Conservation (phyloP, 192 early-diverging fungal species). For the Linderina pennispora region DNA sequence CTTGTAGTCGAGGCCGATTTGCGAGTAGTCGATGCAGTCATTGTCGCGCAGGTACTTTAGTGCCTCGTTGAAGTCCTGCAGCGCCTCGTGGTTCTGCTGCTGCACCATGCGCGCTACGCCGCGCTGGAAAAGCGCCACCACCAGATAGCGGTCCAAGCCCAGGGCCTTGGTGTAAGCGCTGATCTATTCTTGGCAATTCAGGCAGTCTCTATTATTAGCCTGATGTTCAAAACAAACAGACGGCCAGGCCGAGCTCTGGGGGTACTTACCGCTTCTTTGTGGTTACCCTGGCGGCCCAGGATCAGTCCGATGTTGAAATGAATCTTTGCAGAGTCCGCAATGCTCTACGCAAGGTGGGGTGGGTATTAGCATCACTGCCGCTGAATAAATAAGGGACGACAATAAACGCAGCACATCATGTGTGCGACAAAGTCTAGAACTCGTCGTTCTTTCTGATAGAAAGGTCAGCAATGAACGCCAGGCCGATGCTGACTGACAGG, state of each 20-base stretch:
- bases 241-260: not conserved
- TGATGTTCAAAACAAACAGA: not conserved
- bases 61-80: slow-evolving; percentile 76
- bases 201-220: not conserved
- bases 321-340: slow-evolving; percentile 91
- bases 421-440: no score
- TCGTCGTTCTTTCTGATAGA: no score
- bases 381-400: slow-evolving; percentile 1
- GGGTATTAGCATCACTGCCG: no score
- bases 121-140: slow-evolving; percentile 89
- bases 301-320: slow-evolving; percentile 94
- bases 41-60: slow-evolving; percentile 77
- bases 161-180: slow-evolving; percentile 66
- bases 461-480: no score
- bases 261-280: slow-evolving; percentile 74
- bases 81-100: slow-evolving; percentile 62
- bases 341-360: slow-evolving; percentile 19
- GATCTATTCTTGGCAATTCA: slow-evolving; percentile 49
- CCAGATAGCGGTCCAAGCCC: slow-evolving; percentile 78
- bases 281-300: slow-evolving; percentile 64
- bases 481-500: no score
- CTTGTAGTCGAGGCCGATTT: slow-evolving; percentile 88
- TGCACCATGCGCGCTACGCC: slow-evolving; percentile 77
- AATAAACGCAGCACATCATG: no score
- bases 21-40: slow-evolving; percentile 89